A percentile compares a stretch with the other conserved stretches of the same genome.
Evolutionary conservation across 192 early-diverging fungal genomes (phyloP).

Genomic region (Entomortierella lignicola): DNA sequence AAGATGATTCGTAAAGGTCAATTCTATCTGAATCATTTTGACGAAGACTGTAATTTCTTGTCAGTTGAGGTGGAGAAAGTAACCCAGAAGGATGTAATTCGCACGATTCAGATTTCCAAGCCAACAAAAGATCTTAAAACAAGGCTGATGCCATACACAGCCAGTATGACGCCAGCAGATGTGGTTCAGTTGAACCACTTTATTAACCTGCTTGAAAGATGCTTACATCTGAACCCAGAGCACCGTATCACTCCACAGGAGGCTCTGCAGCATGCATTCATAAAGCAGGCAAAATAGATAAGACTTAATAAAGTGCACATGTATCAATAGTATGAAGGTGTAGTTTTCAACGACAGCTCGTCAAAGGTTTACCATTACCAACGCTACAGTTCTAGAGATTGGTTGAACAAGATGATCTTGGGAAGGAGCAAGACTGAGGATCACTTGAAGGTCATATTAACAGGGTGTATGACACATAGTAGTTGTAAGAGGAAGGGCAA

Average conservation of each 20-base stretch:
- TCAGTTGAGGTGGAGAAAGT: slow-evolving; percentile 70
- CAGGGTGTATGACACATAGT: too few relatives aligned
- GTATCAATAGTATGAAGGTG: too few relatives aligned
- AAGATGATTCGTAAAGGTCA: slow-evolving; percentile 87
- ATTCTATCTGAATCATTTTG: slow-evolving; percentile 90
- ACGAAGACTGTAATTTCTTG: slow-evolving; percentile 77
- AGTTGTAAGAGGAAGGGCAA: too few relatives aligned
- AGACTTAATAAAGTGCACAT: not conserved
- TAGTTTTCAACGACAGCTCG: too few relatives aligned
- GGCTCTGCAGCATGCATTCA: slow-evolving; percentile 90
- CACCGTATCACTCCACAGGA: slow-evolving; percentile 88
- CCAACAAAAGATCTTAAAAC: slow-evolving; percentile 78
- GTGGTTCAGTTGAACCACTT: slow-evolving; percentile 71
- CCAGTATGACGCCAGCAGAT: slow-evolving; percentile 68
- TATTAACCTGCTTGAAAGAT: slow-evolving; percentile 88
- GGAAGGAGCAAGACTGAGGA: too few relatives aligned
- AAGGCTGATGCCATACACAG: slow-evolving; percentile 70
- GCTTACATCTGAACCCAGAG: slow-evolving; percentile 86
- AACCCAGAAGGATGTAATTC: slow-evolving; percentile 75
- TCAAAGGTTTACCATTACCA: too few relatives aligned
- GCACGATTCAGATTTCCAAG: slow-evolving; percentile 72
- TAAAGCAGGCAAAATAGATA: slow-evolving; percentile 52
- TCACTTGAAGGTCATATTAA: too few relatives aligned
- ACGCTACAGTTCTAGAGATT: too few relatives aligned
- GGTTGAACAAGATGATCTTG: too few relatives aligned